These are phyloP conservation scores for Lathyrus aphaca DNA, from an alignment of 306 rosid genomes.

Conservation along the genomic window DNA sequence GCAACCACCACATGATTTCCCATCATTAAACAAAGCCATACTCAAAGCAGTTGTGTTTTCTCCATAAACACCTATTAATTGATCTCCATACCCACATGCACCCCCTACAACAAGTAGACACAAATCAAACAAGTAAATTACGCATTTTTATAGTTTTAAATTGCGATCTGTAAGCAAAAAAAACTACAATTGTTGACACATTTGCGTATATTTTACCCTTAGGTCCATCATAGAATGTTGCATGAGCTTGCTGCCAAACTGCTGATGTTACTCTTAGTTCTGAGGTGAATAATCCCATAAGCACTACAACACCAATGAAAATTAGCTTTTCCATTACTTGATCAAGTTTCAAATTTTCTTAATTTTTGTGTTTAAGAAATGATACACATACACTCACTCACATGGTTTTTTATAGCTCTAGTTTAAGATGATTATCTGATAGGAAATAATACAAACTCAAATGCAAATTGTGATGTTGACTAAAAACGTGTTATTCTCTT, in stretches of 20 bases:
- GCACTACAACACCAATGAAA: conserved; percentile 31
- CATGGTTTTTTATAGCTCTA: conserved; percentile 43
- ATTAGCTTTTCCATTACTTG: conserved; percentile 42
- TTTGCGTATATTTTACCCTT: background rate
- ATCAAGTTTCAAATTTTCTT: conserved; percentile 18
- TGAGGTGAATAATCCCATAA: conserved; percentile 40
- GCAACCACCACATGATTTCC: conserved; percentile 71
- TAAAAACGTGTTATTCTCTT: conserved; percentile 7
- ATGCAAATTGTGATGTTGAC: conserved; percentile 35
- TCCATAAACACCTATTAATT: conserved; percentile 60
- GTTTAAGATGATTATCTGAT: conserved; percentile 30
- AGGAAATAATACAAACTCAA: background rate
- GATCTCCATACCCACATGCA: conserved; percentile 77
- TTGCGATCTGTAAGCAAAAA: background rate
- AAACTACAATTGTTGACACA: background rate
- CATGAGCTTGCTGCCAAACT: conserved; percentile 57
- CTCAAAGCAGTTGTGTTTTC: conserved; percentile 69
- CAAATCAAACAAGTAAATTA: conserved; percentile 7
- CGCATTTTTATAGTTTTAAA: background rate
- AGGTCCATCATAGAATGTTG: conserved; percentile 66
- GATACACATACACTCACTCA: background rate
- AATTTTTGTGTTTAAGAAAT: conserved; percentile 38
- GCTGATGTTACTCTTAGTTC: conserved; percentile 42
- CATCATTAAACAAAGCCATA: conserved; percentile 60
- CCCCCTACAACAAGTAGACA: conserved; percentile 50